A percentile compares a stretch with the other conserved stretches of the same genome.
phyloP scores from a whole-genome alignment of 768 basidiomycete species.

The Pleurotus ostreatus region DNA sequence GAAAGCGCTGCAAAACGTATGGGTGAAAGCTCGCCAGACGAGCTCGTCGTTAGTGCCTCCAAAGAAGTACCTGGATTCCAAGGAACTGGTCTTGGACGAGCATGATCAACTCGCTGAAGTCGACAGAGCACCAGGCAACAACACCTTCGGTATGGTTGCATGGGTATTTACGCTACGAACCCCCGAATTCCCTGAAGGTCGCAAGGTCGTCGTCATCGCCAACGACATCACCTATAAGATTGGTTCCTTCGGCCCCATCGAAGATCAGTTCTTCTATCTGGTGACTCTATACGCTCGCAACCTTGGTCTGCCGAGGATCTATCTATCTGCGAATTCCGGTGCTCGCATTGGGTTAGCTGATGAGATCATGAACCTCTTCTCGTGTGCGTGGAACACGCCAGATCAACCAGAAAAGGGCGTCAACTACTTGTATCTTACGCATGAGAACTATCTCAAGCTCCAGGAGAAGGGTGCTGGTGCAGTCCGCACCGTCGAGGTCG shows the following conservation, averaged over 20 bases:
- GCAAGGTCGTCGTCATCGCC: conserved; percentile 84
- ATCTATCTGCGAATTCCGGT: conserved; percentile 98
- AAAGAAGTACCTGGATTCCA: conserved; percentile 74
- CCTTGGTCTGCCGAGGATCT: conserved; percentile 88
- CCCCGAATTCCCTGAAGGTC: conserved; percentile 88
- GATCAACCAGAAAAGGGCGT: conserved; percentile 90
- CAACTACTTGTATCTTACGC: conserved; percentile 93
- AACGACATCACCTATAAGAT: conserved; percentile 99
- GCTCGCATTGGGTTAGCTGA: conserved; percentile 96
- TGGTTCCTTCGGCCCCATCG: conserved; percentile 93
- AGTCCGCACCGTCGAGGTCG: conserved; percentile 79
- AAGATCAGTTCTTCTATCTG: conserved; percentile 96
- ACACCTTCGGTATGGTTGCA: conserved; percentile 95
- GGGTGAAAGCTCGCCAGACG: conserved; percentile 66
- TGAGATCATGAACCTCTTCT: conserved; percentile 84
- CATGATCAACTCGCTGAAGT: conserved; percentile 88
- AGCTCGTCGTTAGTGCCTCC: conserved; percentile 71
- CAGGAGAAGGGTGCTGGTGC: conserved; percentile 79
- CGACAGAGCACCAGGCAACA: conserved; percentile 89
- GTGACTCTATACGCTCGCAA: conserved; percentile 91
- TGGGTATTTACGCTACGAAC: conserved; percentile 94
- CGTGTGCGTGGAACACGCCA: conserved; percentile 85
- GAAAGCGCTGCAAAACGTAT: conserved; percentile 92
- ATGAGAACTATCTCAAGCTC: conserved; percentile 85
- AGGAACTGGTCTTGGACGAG: conserved; percentile 93